These are phyloP conservation scores for Barnettozyma californica DNA, from an alignment of 805 yeast genomes.

Conservation along the genomic window DNA sequence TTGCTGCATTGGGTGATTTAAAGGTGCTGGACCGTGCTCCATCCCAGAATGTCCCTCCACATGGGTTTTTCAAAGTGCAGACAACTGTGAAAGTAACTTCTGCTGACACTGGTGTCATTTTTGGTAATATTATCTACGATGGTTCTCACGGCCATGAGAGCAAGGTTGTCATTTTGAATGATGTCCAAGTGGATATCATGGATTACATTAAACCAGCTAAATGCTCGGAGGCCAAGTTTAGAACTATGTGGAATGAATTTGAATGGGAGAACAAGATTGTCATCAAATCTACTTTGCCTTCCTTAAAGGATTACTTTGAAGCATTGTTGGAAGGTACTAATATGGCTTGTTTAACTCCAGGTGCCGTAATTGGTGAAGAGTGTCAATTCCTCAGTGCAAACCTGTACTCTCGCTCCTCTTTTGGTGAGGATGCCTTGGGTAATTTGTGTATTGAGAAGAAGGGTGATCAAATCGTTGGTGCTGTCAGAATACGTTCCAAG, in stretches of 20 bases:
- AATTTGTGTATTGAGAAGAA: slow-evolving; percentile 88
- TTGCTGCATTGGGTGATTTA: slow-evolving; percentile 93
- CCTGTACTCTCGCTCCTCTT: slow-evolving; percentile 83
- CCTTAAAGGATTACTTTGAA: slow-evolving; percentile 74
- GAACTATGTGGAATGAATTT: slow-evolving; percentile 98
- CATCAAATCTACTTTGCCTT: slow-evolving; percentile 60
- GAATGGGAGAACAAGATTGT: slow-evolving; percentile 99
- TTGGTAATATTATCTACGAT: slow-evolving; percentile 94
- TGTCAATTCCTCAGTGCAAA: slow-evolving; percentile 93
- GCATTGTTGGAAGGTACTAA: slow-evolving; percentile 77
- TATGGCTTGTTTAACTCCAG: slow-evolving; percentile 90
- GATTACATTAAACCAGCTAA: slow-evolving; percentile 96
- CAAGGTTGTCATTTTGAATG: slow-evolving; percentile 86
- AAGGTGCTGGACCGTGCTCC: slow-evolving; percentile 90
- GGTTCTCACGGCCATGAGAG: slow-evolving; percentile 90
- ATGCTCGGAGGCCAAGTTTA: slow-evolving; percentile 83
- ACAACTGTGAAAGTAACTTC: slow-evolving; percentile 91
- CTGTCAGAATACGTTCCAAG: slow-evolving; percentile 92
- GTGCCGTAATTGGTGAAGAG: slow-evolving; percentile 83
- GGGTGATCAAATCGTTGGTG: slow-evolving; percentile 79
- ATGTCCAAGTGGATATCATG: slow-evolving; percentile 93
- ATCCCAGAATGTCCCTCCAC: slow-evolving; percentile 91
- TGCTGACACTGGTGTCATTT: slow-evolving; percentile 96
- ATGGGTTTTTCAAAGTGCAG: slow-evolving; percentile 87
- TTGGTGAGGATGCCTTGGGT: slow-evolving; percentile 97